Conservation (phyloP, 768 basidiomycete genomes). For the Amanita brunnescens region DNA sequence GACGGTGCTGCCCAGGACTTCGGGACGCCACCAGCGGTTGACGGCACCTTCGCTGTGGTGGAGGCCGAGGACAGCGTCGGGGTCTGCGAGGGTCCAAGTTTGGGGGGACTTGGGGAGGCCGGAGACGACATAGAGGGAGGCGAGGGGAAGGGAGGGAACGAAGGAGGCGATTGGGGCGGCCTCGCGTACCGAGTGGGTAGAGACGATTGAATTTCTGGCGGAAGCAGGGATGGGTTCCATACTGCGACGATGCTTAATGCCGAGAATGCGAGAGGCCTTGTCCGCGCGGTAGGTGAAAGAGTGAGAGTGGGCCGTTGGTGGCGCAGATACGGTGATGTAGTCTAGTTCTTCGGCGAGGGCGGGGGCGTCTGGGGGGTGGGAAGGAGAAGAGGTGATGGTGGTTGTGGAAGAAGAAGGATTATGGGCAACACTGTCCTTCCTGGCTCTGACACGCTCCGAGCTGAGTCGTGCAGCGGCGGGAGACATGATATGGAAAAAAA, state of each 20-base stretch:
- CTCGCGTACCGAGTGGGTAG: conserved; percentile 58
- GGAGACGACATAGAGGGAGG: conserved; percentile 80
- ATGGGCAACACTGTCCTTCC: conserved; percentile 23
- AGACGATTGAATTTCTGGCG: conserved; percentile 67
- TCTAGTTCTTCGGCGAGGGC: conserved; percentile 66
- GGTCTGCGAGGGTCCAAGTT: conserved; percentile 85
- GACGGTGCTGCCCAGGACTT: conserved; percentile 83
- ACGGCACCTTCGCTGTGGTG: conserved; percentile 83
- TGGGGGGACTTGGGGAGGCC: conserved; percentile 85
- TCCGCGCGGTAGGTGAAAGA: conserved; percentile 41
- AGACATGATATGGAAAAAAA: conserved; percentile 8
- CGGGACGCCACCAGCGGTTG: conserved; percentile 84
- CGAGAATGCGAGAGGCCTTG: conserved; percentile 73
- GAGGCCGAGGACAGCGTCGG: conserved; percentile 71
- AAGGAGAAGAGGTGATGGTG: conserved; percentile 18
- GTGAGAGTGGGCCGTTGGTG: conserved; percentile 25
- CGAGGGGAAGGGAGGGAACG: conserved; percentile 64
- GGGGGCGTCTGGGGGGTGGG: conserved; percentile 24
- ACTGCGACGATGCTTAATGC: conserved; percentile 62
- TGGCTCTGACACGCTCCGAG: conserved; percentile 30
- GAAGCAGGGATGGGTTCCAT: conserved; percentile 85
- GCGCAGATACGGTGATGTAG: conserved; percentile 50
- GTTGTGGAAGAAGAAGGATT: conserved; percentile 16
- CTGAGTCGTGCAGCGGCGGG: conserved; percentile 32
- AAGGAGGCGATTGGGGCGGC: conserved; percentile 51